phyloP scores from a whole-genome alignment of 305 asterid genomes.

The Fraxinus floribunda region DNA sequence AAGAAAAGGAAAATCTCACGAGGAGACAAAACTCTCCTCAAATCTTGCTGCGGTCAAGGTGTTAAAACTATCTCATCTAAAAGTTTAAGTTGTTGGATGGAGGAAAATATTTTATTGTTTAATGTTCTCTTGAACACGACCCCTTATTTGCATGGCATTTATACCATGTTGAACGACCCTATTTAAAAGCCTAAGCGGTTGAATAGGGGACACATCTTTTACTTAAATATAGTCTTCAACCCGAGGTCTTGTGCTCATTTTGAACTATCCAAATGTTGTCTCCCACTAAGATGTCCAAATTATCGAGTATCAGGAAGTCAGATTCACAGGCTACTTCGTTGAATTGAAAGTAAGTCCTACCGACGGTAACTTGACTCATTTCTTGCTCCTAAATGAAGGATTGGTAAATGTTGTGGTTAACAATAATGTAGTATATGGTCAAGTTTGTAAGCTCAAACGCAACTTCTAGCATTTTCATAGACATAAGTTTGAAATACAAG shows the following conservation, averaged over 20 bases:
- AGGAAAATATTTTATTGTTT: neutral
- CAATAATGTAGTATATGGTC: neutral
- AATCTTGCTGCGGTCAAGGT: neutral
- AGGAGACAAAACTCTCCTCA: neutral
- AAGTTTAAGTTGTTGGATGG: no score
- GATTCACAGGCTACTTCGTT: neutral
- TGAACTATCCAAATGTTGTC: neutral
- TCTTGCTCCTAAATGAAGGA: neutral
- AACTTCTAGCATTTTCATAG: neutral
- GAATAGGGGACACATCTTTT: neutral
- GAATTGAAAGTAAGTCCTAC: neutral
- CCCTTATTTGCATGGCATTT: neutral
- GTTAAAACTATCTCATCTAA: neutral
- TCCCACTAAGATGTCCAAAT: neutral
- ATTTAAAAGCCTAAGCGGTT: neutral
- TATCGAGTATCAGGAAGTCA: neutral
- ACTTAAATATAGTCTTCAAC: neutral
- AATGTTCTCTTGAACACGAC: neutral
- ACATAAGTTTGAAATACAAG: neutral
- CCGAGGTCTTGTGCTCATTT: neutral
- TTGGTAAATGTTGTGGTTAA: neutral
- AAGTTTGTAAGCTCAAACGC: neutral
- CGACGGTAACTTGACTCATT: neutral
- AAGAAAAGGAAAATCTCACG: neutral
- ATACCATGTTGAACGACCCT: neutral